phyloP scores from a whole-genome alignment of 2,329 filamentous ascomycete species.

The Penicillium sp. region DNA sequence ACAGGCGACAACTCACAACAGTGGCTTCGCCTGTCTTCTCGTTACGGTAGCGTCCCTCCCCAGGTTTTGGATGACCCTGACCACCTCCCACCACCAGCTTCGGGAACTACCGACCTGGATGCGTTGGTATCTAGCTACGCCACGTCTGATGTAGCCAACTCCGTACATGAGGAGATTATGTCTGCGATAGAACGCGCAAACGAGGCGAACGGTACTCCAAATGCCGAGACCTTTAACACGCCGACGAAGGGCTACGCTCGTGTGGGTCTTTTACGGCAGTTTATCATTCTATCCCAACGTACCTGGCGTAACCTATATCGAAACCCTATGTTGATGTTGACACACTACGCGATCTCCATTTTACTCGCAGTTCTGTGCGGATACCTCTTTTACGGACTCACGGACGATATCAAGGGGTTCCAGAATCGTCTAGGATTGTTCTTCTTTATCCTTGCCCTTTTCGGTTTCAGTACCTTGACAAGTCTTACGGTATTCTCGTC shows the following conservation, averaged over 20 bases:
- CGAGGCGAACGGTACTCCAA: slow-evolving; percentile 63
- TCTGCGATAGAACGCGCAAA: slow-evolving; percentile 62
- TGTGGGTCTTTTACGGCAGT: slow-evolving; percentile 75
- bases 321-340: slow-evolving; percentile 97
- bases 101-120: slow-evolving; percentile 73
- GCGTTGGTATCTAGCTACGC: slow-evolving; percentile 71
- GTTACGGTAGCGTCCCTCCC: slow-evolving; percentile 52
- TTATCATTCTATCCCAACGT: slow-evolving; percentile 79
- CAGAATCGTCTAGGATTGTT: slow-evolving; percentile 96
- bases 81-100: slow-evolving; percentile 56
- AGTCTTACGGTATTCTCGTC: slow-evolving; percentile 89
- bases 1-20: slow-evolving; percentile 50
- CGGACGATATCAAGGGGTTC: slow-evolving; percentile 94
- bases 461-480: slow-evolving; percentile 94
- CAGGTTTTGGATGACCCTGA: slow-evolving; percentile 67
- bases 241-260: slow-evolving; percentile 71
- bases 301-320: slow-evolving; percentile 98
- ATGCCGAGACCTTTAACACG: slow-evolving; percentile 48
- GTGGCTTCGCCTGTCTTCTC: slow-evolving; percentile 58
- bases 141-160: slow-evolving; percentile 70
- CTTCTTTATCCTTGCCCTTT: slow-evolving; percentile 93
- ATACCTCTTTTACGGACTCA: slow-evolving; percentile 92
- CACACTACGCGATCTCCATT: slow-evolving; percentile 96
- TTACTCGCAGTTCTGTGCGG: slow-evolving; percentile 89
- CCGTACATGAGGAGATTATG: slow-evolving; percentile 73